A percentile compares a stretch with the other conserved stretches of the same genome.
These are phyloP conservation scores for Coprinopsis marcescibilis DNA, from an alignment of 768 basidiomycete genomes.

Conservation along the genomic window DNA sequence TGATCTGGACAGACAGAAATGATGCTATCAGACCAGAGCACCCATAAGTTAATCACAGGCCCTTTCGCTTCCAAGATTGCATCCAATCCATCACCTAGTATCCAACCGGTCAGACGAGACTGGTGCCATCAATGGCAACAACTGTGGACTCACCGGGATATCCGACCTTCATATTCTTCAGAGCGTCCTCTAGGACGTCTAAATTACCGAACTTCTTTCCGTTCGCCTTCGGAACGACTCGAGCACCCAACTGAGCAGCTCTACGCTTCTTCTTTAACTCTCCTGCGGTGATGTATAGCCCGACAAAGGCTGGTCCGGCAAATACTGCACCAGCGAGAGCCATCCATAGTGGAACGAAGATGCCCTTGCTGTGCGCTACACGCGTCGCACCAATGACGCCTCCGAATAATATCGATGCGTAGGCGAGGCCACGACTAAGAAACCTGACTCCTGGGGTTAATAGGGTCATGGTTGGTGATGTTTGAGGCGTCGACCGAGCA, in stretches of 20 bases:
- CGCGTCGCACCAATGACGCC: slow-evolving; percentile 10
- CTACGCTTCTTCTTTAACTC: slow-evolving; percentile 26
- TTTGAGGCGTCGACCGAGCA: no score
- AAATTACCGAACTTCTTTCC: slow-evolving; percentile 41
- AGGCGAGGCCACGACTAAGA: slow-evolving; percentile 19
- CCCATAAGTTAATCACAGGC: slow-evolving; percentile 37
- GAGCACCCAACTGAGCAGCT: slow-evolving; percentile 42
- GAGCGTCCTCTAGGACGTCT: slow-evolving; percentile 33
- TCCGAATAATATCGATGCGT: slow-evolving; percentile 14
- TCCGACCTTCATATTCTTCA: slow-evolving; percentile 34
- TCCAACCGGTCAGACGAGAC: background rate
- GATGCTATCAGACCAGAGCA: slow-evolving; percentile 40
- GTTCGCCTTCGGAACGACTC: slow-evolving; percentile 29
- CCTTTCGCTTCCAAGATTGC: slow-evolving; percentile 31
- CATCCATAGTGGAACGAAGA: slow-evolving; percentile 32
- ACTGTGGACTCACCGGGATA: slow-evolving; percentile 39
- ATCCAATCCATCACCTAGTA: slow-evolving; percentile 40
- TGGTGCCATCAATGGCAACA: background rate
- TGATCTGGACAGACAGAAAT: slow-evolving; percentile 49
- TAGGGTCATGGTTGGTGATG: slow-evolving; percentile 5
- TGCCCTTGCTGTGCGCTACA: slow-evolving; percentile 10
- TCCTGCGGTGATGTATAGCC: slow-evolving; percentile 24
- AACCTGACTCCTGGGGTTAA: slow-evolving; percentile 31
- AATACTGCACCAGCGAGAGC: slow-evolving; percentile 24
- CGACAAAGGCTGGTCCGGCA: slow-evolving; percentile 27